Base-by-base conservation (phyloP, 2,329 filamentous ascomycete species). In the Raffaelea albimanens region DNA sequence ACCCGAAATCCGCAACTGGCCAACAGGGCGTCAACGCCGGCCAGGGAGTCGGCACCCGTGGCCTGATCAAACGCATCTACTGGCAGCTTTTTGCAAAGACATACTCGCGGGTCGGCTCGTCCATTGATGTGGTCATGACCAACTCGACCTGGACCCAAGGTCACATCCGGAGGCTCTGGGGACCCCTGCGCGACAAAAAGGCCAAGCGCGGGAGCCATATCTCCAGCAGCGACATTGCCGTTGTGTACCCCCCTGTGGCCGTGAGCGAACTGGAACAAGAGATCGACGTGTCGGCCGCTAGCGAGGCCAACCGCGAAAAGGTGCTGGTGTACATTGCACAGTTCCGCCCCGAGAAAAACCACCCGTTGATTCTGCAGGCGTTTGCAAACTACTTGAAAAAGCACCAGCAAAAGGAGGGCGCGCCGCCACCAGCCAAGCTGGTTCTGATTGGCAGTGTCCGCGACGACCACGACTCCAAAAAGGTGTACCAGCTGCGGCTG, bases 331-430 rank as follows among this genome's bases (percentile, higher is more conserved):
- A 95, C 67, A 95, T 98, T 57, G 93, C 91, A 2, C 93, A 98
- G 63, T 98, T 98, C 64, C 84, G 93, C 0, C 91, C 93, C 0
- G 93, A 98, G 65, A 98, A 98, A 72, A 95, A 96, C 63, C 93
- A 98, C 67, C 73, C 83, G 34, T 77, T 95, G 21, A 85, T 98
- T 47, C 70, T 98, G 39, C 78, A 86, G 56, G 82, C 93, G 0
- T 98, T 96, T 59, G 80, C 88, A 29, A 70, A 81, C 46, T 91
- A 95, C 59, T 67, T 87, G 52, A 78, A 78, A 57, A 70, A 8
- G 7, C 14, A 70, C 0, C 66, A 40, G 40, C 16, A 22, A 34
- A 21, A 38, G 18, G 16, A 46, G 18, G 21, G 23, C 13, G 20
- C 18, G n/a, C 71, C 20, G 68, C 67, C 50, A 69, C 63, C 9